Evolutionary conservation across 2,329 filamentous ascomycete genomes (phyloP).

Genomic region (Neocucurbitaria cava): DNA sequence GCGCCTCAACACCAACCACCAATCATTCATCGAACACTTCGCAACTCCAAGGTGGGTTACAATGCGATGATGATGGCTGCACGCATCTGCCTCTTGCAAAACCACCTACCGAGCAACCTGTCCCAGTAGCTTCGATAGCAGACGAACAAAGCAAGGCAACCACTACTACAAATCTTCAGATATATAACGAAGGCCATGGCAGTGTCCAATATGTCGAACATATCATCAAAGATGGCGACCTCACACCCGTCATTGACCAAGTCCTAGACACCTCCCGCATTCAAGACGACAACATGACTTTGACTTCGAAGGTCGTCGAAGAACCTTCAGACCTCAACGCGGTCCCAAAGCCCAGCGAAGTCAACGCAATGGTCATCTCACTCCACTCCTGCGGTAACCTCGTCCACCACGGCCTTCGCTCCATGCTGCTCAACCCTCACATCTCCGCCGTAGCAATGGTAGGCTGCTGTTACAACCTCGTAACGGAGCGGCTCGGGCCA

Average conservation of each 20-base stretch:
- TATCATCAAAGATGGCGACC: constrained; percentile 74
- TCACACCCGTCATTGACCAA: constrained; percentile 70
- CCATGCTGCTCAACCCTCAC: constrained; percentile 80
- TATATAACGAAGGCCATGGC: constrained; percentile 67
- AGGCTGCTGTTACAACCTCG: constrained; percentile 96
- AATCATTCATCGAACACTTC: background rate
- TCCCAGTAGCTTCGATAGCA: background rate
- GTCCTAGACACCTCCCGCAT: constrained; percentile 58
- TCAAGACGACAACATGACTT: constrained; percentile 32
- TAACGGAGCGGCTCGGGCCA: constrained; percentile 88
- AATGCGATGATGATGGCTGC: constrained; percentile 18
- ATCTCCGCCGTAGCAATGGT: constrained; percentile 94
- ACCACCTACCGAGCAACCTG: background rate
- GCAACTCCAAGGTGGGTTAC: constrained; percentile 3
- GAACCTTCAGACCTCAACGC: constrained; percentile 33
- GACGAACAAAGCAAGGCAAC: constrained; percentile 14
- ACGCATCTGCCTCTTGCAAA: background rate
- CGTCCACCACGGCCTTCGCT: constrained; percentile 91
- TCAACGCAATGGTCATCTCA: constrained; percentile 81
- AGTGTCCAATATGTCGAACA: constrained; percentile 81
- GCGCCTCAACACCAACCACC: background rate
- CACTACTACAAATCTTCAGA: constrained; percentile 43
- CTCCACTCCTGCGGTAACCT: constrained; percentile 98
- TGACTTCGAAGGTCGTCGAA: constrained; percentile 25
- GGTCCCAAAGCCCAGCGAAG: constrained; percentile 40